These are phyloP conservation scores for Geotrichum carabidarum DNA, from an alignment of 1,139 yeast genomes.

Conservation along the genomic window DNA sequence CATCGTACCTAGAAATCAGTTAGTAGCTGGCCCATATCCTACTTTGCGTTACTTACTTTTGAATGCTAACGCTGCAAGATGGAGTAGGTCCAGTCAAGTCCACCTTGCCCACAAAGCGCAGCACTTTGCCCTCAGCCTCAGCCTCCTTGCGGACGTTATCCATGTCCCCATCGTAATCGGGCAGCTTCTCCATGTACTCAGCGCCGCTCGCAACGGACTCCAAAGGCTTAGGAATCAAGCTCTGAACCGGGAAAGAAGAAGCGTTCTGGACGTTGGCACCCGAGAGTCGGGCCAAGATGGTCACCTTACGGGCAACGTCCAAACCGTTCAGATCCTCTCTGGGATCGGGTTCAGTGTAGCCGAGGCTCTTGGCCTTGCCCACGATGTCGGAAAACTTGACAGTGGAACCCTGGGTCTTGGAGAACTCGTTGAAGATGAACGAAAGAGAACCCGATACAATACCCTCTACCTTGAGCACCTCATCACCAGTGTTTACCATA, in stretches of 20 bases:
- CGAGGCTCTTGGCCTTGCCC: slow-evolving; percentile 76
- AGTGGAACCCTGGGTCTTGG: slow-evolving; percentile 54
- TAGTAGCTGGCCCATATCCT: not conserved
- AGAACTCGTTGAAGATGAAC: slow-evolving; percentile 88
- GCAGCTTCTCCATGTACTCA: slow-evolving; percentile 76
- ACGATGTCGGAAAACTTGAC: slow-evolving; percentile 87
- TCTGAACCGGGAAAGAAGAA: slow-evolving; percentile 79
- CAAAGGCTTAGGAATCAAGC: slow-evolving; percentile 81
- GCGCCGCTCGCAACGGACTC: slow-evolving; percentile 67
- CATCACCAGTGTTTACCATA: slow-evolving; percentile 85
- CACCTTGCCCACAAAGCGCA: slow-evolving; percentile 89
- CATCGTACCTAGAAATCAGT: slow-evolving; percentile 39
- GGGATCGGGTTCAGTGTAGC: slow-evolving; percentile 99
- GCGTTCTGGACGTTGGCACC: slow-evolving; percentile 85
- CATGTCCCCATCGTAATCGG: slow-evolving; percentile 74
- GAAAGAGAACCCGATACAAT: slow-evolving; percentile 94
- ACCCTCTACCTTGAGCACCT: slow-evolving; percentile 86
- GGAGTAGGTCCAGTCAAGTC: slow-evolving; percentile 54
- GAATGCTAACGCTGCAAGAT: slow-evolving; percentile 78
- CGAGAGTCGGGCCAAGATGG: slow-evolving; percentile 87
- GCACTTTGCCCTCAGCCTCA: slow-evolving; percentile 73
- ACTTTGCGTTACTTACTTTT: slow-evolving; percentile 46
- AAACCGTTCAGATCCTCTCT: slow-evolving; percentile 96
- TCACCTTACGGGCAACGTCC: slow-evolving; percentile 96
- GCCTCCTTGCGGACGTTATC: slow-evolving; percentile 77